Conservation (phyloP, 306 rosid genomes). For the Dryas alaskensis region DNA sequence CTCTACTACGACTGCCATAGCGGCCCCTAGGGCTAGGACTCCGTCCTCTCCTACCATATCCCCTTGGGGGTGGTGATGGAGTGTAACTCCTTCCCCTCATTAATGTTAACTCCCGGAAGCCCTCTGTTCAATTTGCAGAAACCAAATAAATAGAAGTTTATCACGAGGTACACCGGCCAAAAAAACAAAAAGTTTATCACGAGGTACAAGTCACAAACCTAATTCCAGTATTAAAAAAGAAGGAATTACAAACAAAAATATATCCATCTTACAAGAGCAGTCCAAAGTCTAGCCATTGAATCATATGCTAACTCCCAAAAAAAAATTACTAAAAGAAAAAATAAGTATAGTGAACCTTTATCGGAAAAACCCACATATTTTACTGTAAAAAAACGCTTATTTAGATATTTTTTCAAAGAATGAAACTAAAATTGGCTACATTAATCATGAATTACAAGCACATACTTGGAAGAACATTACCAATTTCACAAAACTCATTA, state of each 20-base stretch:
- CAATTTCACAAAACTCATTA: not conserved
- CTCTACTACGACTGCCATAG: slow-evolving; percentile 66
- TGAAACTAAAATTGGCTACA: not conserved
- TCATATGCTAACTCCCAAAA: not conserved
- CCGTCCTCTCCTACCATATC: slow-evolving; percentile 80
- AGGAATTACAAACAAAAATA: not conserved
- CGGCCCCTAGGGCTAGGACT: slow-evolving; percentile 97
- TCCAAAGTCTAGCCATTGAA: not conserved
- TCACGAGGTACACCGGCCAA: not conserved
- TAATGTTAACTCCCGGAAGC: not conserved
- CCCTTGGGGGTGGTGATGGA: slow-evolving; percentile 88
- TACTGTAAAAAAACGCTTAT: not conserved
- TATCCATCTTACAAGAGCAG: not conserved
- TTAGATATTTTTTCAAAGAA: not conserved
- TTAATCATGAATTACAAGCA: not conserved
- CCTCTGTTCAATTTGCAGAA: slow-evolving; percentile 9
- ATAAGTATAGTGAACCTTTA: not conserved
- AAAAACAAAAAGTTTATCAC: not conserved
- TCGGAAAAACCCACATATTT: not conserved
- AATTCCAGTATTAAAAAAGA: not conserved
- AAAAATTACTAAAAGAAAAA: not conserved
- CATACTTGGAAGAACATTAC: not conserved
- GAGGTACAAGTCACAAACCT: not conserved
- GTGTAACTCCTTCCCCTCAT: slow-evolving; percentile 95
- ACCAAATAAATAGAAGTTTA: not conserved